Base-by-base conservation (phyloP, 148 eudicot species). In the Fagopyrum esculentum region DNA sequence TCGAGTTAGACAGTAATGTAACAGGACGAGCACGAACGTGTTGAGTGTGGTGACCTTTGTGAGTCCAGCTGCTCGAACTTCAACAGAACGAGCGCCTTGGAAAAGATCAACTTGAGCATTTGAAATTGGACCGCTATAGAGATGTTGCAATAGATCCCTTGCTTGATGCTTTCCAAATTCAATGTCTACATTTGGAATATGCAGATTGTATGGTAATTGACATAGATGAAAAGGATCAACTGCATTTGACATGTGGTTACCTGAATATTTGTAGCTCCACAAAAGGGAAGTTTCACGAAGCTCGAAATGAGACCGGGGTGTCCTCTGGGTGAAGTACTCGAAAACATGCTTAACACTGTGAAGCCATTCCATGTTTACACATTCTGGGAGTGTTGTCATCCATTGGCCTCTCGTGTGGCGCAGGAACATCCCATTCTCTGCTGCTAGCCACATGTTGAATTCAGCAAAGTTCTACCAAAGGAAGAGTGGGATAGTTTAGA, bases 351-450 rank as follows among this genome's bases (percentile, higher is more conserved):
- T 85, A 6, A 92, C 81, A 72, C 92, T 92, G 76, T 84, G 91
- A 54, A 90, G 88, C 95, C 97, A 90, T 52, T 92, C 93, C 92
- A 92, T 83, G 71, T 85, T 82, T 43, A 87, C 72, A 76, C 83
- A 80, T 79, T 92, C 97, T 16, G 97, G 95, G 90, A 90, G 85
- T 64, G 88, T 88, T 17, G 91, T 88, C 87, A 85, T 85, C 95
- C 97, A 92, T 11, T 85, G 77, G 60, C 89, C 92, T 63, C 76
- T 81, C 1, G 97, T 87, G 30, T 73, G 81, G 17, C 95, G 92
- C 70, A 92, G 66, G 75, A 90, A 90, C 89, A 92, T 90, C 71
- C 97, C 97, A 74, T 92, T 87, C 80, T 92, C 97, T 46, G 97
- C 97, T 6, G 93, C 97, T 76, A 92, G 74, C 97, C 97, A 92